Conservation (phyloP, 1,284 basidiomycete species). For the Ceratobasidium sp. region DNA sequence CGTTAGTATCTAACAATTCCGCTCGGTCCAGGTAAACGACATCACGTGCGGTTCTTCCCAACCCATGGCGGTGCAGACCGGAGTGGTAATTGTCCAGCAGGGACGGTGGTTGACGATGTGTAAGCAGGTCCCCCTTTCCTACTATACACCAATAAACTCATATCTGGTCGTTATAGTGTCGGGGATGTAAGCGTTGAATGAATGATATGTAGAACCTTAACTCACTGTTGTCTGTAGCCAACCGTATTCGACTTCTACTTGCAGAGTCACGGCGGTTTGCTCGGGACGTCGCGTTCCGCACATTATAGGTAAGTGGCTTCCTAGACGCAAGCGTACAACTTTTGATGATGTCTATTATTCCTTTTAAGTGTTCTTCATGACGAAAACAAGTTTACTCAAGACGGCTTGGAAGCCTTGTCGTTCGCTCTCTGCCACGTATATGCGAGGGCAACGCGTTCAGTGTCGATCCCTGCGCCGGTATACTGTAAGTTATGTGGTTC, state of each 20-base stretch:
- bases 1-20: not conserved
- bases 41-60: constrained; percentile 73
- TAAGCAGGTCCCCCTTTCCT: not conserved
- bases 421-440: constrained; percentile 86
- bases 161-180: constrained; percentile 1
- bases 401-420: constrained; percentile 75
- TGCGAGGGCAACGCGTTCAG: constrained; percentile 83
- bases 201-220: not conserved
- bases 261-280: constrained; percentile 75
- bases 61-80: constrained; percentile 67
- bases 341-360: constrained; percentile 57
- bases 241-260: constrained; percentile 85
- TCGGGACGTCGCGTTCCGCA: constrained; percentile 53
- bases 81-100: constrained; percentile 80
- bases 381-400: constrained; percentile 68
- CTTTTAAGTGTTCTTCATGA: constrained; percentile 74
- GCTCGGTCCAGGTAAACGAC: constrained; percentile 49
- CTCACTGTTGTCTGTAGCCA: constrained; percentile 21
- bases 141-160: not conserved
- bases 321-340: not conserved
- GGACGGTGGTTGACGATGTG: constrained; percentile 71
- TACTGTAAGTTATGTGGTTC: constrained; percentile 71
- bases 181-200: constrained; percentile 58
- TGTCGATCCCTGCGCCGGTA: constrained; percentile 83
- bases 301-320: constrained; percentile 41